These are phyloP conservation scores for Chalciporus pseudorubinellus DNA, from an alignment of 768 basidiomycete genomes.

Conservation along the genomic window DNA sequence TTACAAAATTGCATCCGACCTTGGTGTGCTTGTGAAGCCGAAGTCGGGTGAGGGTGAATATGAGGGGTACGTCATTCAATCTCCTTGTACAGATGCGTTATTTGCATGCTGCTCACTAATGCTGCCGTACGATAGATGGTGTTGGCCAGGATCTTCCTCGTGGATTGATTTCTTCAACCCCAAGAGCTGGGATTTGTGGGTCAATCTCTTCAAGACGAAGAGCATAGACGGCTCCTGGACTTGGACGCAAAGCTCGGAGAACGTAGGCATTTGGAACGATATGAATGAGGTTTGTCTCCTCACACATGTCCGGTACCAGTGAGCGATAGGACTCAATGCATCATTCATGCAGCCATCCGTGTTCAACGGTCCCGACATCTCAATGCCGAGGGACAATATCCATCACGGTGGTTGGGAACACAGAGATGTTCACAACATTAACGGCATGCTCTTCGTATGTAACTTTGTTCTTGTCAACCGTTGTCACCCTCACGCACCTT, in stretches of 20 bases:
- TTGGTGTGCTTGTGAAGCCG: constrained; percentile 79
- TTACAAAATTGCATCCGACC: constrained; percentile 80
- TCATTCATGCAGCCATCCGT: constrained; percentile 72
- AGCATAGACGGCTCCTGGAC: constrained; percentile 57
- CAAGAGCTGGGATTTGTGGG: constrained; percentile 88
- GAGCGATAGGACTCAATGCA: neutral
- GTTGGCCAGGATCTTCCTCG: constrained; percentile 94
- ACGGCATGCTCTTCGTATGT: constrained; percentile 88
- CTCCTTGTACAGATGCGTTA: neutral
- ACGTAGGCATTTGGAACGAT: constrained; percentile 96
- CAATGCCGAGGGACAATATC: constrained; percentile 70
- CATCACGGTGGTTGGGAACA: constrained; percentile 98
- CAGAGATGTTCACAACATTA: constrained; percentile 95
- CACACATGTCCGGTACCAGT: neutral
- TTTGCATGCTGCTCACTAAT: neutral
- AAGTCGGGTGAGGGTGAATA: constrained; percentile 80
- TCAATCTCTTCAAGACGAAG: constrained; percentile 68
- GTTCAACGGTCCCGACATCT: constrained; percentile 99
- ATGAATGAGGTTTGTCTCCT: constrained; percentile 85
- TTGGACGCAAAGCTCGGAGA: constrained; percentile 78
- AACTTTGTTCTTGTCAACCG: neutral
- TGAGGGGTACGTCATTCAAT: constrained; percentile 54
- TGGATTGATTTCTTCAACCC: constrained; percentile 99
- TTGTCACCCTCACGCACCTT: neutral
- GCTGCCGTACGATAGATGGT: constrained; percentile 65